Conservation (phyloP, 768 basidiomycete genomes). For the Imleria badia region DNA sequence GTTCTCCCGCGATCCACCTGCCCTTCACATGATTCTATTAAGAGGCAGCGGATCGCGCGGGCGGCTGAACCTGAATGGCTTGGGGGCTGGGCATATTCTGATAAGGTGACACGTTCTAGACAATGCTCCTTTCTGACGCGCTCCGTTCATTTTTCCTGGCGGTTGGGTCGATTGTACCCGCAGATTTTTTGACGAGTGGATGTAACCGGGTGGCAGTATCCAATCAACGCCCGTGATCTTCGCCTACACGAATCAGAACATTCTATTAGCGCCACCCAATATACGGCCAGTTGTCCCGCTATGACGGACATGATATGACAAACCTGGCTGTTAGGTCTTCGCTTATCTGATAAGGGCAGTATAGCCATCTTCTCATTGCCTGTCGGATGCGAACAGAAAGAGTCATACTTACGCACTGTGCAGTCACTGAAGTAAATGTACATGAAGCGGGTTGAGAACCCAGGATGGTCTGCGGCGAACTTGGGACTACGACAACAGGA, state of each 20-base stretch:
- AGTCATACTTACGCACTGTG: background rate
- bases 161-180: conserved; percentile 23
- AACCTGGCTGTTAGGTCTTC: background rate
- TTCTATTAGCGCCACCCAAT: conserved; percentile 13
- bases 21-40: background rate
- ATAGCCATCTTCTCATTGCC: background rate
- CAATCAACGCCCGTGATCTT: conserved; percentile 24
- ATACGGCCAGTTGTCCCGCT: background rate
- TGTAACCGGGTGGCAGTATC: background rate
- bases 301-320: conserved; percentile 1
- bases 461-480: background rate
- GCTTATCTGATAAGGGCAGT: background rate
- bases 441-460: too few species aligned
- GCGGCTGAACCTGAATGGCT: background rate
- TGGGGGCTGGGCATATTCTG: background rate
- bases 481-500: background rate
- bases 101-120: background rate
- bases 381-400: background rate
- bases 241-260: conserved; percentile 14
- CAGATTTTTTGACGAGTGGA: background rate
- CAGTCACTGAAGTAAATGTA: too few species aligned
- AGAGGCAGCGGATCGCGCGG: conserved; percentile 16
- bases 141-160: conserved; percentile 21
- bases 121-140: background rate
- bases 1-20: background rate